phyloP scores from a whole-genome alignment of 2,329 filamentous ascomycete species.

The Neofusicoccum sp. region DNA sequence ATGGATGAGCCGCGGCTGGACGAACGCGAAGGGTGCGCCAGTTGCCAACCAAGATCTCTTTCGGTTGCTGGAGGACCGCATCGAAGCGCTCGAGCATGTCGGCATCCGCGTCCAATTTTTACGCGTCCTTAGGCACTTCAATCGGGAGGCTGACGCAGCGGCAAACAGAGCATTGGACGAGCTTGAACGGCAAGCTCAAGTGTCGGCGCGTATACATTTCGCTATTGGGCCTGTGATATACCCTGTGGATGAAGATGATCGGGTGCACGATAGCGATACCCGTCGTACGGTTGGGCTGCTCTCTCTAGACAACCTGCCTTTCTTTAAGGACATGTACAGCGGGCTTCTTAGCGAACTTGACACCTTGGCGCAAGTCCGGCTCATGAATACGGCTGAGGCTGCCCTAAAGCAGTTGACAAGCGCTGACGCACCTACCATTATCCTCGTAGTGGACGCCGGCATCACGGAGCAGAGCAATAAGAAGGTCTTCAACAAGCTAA shows the following conservation, averaged over 20 bases:
- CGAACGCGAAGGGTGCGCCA: not conserved
- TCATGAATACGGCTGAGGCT: not conserved
- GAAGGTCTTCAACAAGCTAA: not conserved
- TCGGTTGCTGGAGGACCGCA: not conserved
- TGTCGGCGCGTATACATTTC: no score
- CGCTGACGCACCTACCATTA: not conserved
- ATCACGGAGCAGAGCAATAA: not conserved
- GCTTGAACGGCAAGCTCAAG: not conserved
- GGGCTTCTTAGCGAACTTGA: not conserved
- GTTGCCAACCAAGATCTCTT: not conserved
- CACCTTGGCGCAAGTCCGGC: not conserved
- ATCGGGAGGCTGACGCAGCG: not conserved
- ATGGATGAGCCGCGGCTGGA: not conserved
- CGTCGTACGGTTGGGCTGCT: no score
- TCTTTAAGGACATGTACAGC: not conserved
- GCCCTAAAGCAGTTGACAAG: not conserved
- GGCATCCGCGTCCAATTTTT: not conserved
- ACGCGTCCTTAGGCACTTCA: not conserved
- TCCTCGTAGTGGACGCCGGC: not conserved
- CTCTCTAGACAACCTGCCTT: not conserved
- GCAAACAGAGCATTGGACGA: not conserved
- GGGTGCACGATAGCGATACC: no score
- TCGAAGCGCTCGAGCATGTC: not conserved
- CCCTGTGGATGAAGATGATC: no score
- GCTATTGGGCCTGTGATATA: no score